A percentile compares a stretch with the other conserved stretches of the same genome.
These are phyloP conservation scores for Plasmopara muralis DNA, from an alignment of 352 stramenopile species.

Conservation along the genomic window DNA sequence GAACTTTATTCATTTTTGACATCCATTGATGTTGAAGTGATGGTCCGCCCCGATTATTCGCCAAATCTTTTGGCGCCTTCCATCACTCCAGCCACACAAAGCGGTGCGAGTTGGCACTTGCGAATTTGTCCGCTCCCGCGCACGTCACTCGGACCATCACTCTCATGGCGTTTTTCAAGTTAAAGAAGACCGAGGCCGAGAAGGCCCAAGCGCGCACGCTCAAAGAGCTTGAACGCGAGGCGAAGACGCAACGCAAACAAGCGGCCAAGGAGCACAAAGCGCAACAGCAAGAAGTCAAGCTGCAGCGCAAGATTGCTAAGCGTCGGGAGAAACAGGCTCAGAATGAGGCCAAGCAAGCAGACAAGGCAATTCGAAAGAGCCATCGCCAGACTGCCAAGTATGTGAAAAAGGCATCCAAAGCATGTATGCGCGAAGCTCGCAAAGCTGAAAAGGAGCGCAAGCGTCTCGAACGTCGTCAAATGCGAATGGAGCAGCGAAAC, in stretches of 20 bases:
- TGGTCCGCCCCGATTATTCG: slow-evolving; percentile 24
- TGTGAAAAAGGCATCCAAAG: background rate
- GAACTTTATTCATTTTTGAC: background rate
- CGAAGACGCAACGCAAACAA: slow-evolving; percentile 21
- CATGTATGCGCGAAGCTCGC: slow-evolving; percentile 1
- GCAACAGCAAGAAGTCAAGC: slow-evolving; percentile 12
- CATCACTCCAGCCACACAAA: slow-evolving; percentile 11
- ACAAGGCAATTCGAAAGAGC: slow-evolving; percentile 2
- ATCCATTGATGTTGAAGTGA: slow-evolving; percentile 20
- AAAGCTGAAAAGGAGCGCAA: slow-evolving; percentile 19
- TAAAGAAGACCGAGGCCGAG: slow-evolving; percentile 23
- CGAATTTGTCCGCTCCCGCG: slow-evolving; percentile 20
- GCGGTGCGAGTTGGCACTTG: slow-evolving; percentile 14
- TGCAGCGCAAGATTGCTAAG: background rate
- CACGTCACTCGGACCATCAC: slow-evolving; percentile 13
- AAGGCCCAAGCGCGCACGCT: slow-evolving; percentile 14
- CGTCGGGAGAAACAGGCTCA: background rate
- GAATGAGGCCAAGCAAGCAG: slow-evolving; percentile 12
- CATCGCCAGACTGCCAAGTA: background rate
- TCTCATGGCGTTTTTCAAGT: slow-evolving; percentile 24
- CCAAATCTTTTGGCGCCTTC: slow-evolving; percentile 10
- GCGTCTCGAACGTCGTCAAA: slow-evolving; percentile 4
- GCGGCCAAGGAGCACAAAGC: slow-evolving; percentile 17
- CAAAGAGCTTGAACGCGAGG: slow-evolving; percentile 22
- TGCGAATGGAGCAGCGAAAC: slow-evolving; percentile 1